These are phyloP conservation scores for Hyphodiscus sp. DNA, from an alignment of 2,329 filamentous ascomycete genomes.

Conservation along the genomic window DNA sequence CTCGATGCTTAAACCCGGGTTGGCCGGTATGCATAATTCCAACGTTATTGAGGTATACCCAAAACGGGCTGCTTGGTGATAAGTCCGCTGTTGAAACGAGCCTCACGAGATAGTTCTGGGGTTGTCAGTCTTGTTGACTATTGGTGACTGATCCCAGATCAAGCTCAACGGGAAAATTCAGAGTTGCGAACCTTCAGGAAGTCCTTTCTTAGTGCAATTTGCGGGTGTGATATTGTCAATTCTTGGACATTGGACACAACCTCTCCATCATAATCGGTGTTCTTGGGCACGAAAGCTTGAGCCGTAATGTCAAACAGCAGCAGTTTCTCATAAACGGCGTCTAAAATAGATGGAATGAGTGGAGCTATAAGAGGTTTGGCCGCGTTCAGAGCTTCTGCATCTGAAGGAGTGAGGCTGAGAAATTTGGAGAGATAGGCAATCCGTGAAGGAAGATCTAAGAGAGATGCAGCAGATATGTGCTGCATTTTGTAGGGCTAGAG, in stretches of 20 bases:
- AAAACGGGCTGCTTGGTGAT: slow-evolving; percentile 63
- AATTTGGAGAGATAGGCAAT: slow-evolving; percentile 25
- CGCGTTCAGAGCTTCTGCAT: slow-evolving; percentile 26
- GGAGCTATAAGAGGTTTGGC: slow-evolving; percentile 32
- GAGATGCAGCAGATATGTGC: slow-evolving; percentile 12
- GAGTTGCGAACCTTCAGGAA: slow-evolving; percentile 42
- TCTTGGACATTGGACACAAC: slow-evolving; percentile 59
- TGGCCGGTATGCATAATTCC: slow-evolving; percentile 75
- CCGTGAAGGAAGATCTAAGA: slow-evolving; percentile 20
- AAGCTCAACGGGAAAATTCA: slow-evolving; percentile 20
- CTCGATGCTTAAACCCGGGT: slow-evolving; percentile 59
- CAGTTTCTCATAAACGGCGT: slow-evolving; percentile 78
- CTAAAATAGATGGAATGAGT: slow-evolving; percentile 77
- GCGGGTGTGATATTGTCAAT: slow-evolving; percentile 49
- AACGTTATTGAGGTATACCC: slow-evolving; percentile 80
- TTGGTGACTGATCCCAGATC: not conserved
- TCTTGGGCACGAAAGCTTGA: slow-evolving; percentile 61
- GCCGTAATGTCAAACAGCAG: slow-evolving; percentile 78
- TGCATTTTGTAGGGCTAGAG: not conserved
- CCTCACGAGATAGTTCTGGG: slow-evolving; percentile 65
- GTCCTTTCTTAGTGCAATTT: slow-evolving; percentile 72
- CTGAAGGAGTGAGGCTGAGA: slow-evolving; percentile 22
- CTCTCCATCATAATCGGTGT: slow-evolving; percentile 59
- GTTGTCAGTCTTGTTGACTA: not conserved
- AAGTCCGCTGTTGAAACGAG: slow-evolving; percentile 61